A percentile compares a stretch with the other conserved stretches of the same genome.
These are phyloP conservation scores for Epichloe baconii DNA, from an alignment of 2,329 filamentous ascomycete species.

Conservation along the genomic window DNA sequence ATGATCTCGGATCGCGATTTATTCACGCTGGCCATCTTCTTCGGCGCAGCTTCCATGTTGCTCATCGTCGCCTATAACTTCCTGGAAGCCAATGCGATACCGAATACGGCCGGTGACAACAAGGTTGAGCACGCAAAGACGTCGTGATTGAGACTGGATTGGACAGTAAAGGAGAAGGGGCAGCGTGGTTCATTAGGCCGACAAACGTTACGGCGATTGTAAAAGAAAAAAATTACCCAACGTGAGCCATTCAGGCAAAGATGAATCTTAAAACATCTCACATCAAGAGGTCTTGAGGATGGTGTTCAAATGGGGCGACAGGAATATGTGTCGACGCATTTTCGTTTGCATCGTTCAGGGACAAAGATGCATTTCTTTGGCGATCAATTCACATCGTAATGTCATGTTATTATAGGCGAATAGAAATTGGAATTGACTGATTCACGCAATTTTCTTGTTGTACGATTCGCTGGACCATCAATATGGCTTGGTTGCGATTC, in stretches of 20 bases:
- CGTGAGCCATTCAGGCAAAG: neutral
- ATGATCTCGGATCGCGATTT: slow-evolving; percentile 95
- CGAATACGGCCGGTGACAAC: slow-evolving; percentile 5
- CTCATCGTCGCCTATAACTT: slow-evolving; percentile 94
- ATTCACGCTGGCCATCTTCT: slow-evolving; percentile 83
- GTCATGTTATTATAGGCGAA: neutral
- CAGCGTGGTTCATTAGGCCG: neutral
- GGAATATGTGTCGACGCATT: neutral
- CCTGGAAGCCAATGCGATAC: slow-evolving; percentile 71
- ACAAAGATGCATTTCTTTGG: neutral
- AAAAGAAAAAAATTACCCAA: neutral
- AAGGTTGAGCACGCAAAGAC: slow-evolving; percentile 1
- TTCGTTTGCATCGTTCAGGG: neutral
- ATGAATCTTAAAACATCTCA: neutral
- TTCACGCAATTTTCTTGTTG: neutral
- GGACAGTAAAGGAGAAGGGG: neutral
- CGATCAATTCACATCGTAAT: neutral
- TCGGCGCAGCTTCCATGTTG: slow-evolving; percentile 79
- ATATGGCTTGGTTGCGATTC: neutral
- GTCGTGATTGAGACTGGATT: neutral
- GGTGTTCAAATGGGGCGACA: neutral
- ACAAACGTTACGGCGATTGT: neutral
- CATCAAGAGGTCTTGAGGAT: neutral
- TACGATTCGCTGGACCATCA: neutral
- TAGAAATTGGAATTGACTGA: neutral